phyloP scores from a whole-genome alignment of 352 stramenopile species.

The Pythium rishiriense region DNA sequence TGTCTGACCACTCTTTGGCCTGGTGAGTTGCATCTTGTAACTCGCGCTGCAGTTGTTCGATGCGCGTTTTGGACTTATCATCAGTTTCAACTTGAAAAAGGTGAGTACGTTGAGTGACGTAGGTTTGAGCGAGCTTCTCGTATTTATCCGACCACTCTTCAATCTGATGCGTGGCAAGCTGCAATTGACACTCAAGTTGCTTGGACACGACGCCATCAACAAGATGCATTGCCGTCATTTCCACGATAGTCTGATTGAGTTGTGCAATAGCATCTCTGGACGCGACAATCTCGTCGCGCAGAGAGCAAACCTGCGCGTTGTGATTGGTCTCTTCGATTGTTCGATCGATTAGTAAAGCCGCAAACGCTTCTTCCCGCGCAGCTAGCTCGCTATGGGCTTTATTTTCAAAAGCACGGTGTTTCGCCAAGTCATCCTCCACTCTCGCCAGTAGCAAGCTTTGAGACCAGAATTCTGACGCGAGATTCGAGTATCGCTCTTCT shows the following conservation, averaged over 20 bases:
- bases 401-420: slow-evolving; percentile 1
- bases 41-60: slow-evolving; percentile 5
- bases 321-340: slow-evolving; percentile 20
- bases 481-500: slow-evolving; percentile 18
- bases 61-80: too few relatives aligned
- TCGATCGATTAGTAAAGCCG: slow-evolving; percentile 12
- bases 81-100: not conserved
- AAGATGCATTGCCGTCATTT: slow-evolving; percentile 11
- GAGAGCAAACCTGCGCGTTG: slow-evolving; percentile 25
- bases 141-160: slow-evolving; percentile 10
- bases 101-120: slow-evolving; percentile 11
- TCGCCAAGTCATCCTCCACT: slow-evolving; percentile 19
- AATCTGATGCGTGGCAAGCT: not conserved
- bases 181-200: slow-evolving; percentile 3
- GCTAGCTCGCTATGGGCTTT: slow-evolving; percentile 3
- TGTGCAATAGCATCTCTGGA: not conserved
- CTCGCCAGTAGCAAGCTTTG: slow-evolving; percentile 16
- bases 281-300: slow-evolving; percentile 24
- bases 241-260: slow-evolving; percentile 4
- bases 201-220: slow-evolving; percentile 15
- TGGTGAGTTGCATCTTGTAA: not conserved
- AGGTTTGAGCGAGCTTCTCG: slow-evolving; percentile 6
- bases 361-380: slow-evolving; percentile 19
- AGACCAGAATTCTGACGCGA: slow-evolving; percentile 22
- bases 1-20: not conserved